Conservation (phyloP, 306 rosid genomes). For the Canavalia gladiata region DNA sequence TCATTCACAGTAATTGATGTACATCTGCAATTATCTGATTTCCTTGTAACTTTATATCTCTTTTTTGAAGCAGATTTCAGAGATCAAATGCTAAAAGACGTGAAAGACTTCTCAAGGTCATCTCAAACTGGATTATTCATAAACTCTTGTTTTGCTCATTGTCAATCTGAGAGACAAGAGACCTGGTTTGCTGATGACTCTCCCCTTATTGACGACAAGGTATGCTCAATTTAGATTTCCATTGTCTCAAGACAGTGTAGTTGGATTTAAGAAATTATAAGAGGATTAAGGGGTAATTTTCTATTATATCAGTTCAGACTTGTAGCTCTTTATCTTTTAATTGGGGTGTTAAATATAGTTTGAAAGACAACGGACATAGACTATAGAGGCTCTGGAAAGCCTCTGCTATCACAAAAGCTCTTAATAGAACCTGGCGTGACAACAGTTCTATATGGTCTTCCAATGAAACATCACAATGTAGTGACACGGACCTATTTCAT, state of each 20-base stretch:
- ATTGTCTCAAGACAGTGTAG: neutral
- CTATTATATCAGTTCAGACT: neutral
- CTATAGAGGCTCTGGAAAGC: neutral
- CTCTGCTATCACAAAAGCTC: neutral
- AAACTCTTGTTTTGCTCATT: constrained; percentile 94
- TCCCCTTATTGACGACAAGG: constrained; percentile 75
- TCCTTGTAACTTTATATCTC: constrained; percentile 31
- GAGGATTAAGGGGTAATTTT: constrained; percentile 14
- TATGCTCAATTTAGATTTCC: constrained; percentile 42
- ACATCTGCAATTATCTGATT: neutral
- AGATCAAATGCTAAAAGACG: constrained; percentile 69
- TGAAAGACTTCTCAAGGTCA: constrained; percentile 65
- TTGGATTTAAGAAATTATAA: constrained; percentile 14
- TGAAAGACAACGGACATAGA: neutral
- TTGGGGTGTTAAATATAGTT: neutral
- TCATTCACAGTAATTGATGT: constrained; percentile 1
- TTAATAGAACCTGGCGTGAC: neutral
- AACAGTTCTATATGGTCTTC: neutral
- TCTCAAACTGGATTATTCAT: constrained; percentile 78
- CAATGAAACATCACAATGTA: constrained; percentile 4
- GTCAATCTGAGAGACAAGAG: constrained; percentile 96
- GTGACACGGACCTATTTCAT: constrained; percentile 8
- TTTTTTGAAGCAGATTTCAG: constrained; percentile 77
- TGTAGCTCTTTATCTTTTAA: neutral
- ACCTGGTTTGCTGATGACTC: constrained; percentile 89